Evolutionary conservation across 257 asterid genomes (phyloP), one percentile per base, ranked within the genome.

Genomic region (Nicotiana obtusifolia): DNA sequence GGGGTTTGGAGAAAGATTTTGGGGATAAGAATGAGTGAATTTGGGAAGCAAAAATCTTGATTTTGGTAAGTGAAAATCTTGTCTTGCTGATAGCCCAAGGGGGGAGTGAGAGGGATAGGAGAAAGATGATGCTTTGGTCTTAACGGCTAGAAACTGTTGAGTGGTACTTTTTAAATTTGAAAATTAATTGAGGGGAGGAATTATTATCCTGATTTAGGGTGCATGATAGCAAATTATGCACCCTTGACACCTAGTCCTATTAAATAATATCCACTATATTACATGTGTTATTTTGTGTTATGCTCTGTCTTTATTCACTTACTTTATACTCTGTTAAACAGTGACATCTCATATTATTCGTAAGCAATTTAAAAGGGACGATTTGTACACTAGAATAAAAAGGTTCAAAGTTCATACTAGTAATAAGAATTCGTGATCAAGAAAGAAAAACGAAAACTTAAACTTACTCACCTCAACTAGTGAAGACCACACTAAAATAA

Each of bases 111-210:
- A 22, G 59, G 10, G n/a, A 71, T 59, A 82, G 59, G 41, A 31
- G 69, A 60, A 35, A 76, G 28, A 26, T 30, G 76, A 60, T 75
- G 80, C 20, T 49, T 22, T 49, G 62, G 44, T 64, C 41, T 59
- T 78, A 69, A 57, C 77, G 80, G 84, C 26, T 82, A 61, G 82
- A 79, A 79, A 60, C 41, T 61, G 62, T 11, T 41, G 68, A 15
- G 61, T 26, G 37, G 82, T 49, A 79, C 15, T 83, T 90, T 87
- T 88, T 65, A 85, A 87, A 82, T 89, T 89, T 81, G 73, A 85
- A 91, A 86, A 84, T 81, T 80, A 89, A 91, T 76, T 20, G 84
- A 90, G 88, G 90, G 79, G 85, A 53, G 75, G 90, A 93, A 82
- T 20, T 64, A 61, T 37, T 61, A 59, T 61, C 20, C 53, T 79